Conservation (phyloP, 1,139 yeast species). For the Candida neerlandica region DNA sequence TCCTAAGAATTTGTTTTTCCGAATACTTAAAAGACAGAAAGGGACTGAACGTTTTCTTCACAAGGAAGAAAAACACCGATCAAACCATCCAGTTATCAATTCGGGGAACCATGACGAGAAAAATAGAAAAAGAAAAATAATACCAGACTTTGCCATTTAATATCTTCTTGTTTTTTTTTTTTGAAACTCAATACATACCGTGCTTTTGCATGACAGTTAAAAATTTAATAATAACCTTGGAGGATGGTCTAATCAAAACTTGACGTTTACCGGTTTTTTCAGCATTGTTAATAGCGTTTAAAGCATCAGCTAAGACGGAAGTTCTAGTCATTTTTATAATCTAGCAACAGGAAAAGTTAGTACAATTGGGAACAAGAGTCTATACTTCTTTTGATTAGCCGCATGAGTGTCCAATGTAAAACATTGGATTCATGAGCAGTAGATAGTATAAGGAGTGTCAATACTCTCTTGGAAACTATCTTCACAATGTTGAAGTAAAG, state of each 20-base stretch:
- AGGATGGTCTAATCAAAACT: conserved; percentile 97
- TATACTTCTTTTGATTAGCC: conserved; percentile 20
- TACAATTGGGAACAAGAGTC: conserved; percentile 6
- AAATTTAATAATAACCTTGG: conserved; percentile 97
- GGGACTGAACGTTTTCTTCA: conserved; percentile 58
- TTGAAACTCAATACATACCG: conserved; percentile 20
- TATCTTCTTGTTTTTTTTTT: no score
- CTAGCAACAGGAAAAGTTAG: conserved; percentile 13
- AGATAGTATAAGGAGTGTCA: conserved; percentile 27
- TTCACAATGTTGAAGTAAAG: conserved; percentile 18
- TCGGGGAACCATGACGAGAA: conserved; percentile 50
- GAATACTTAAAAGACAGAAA: conserved; percentile 97
- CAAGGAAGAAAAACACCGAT: conserved; percentile 51
- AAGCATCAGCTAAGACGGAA: conserved; percentile 98
- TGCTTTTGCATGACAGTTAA: conserved; percentile 98
- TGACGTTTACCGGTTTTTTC: conserved; percentile 99
- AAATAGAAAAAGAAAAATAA: background rate
- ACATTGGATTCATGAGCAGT: conserved; percentile 38
- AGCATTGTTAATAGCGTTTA: conserved; percentile 97
- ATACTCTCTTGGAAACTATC: conserved; percentile 22
- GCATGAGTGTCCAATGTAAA: conserved; percentile 41
- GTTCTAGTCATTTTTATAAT: conserved; percentile 83
- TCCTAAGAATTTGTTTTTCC: conserved; percentile 69
- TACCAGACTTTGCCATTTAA: background rate
- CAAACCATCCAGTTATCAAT: conserved; percentile 98